Percentiles rank a stretch among this genome's conserved stretches.
Conservation (phyloP, 2,329 filamentous ascomycete species). For the Chalara sp. region DNA sequence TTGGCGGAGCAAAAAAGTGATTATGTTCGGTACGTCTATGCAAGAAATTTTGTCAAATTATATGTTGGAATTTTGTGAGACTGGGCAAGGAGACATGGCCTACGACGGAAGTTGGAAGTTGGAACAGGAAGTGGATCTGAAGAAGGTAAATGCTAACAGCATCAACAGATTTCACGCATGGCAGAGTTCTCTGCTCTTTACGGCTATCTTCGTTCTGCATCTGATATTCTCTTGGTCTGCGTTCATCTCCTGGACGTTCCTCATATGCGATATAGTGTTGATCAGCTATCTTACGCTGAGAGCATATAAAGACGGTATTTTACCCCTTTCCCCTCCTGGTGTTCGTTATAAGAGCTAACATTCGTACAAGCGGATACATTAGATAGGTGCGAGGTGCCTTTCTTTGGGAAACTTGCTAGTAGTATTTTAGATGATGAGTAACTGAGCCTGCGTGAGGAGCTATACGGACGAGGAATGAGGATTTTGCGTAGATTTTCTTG, state of each 20-base stretch:
- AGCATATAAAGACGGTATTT: constrained; percentile 72
- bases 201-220: constrained; percentile 67
- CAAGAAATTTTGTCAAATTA: too few species aligned
- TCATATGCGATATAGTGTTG: constrained; percentile 66
- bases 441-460: background rate
- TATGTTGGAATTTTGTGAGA: too few species aligned
- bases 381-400: constrained; percentile 61
- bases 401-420: constrained; percentile 79
- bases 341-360: constrained; percentile 13
- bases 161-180: constrained; percentile 82
- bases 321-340: background rate
- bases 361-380: constrained; percentile 48
- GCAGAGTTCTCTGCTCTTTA: constrained; percentile 84
- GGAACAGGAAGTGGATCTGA: background rate
- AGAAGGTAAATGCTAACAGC: constrained; percentile 4
- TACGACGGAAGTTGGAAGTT: too few species aligned
- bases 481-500: too few species aligned
- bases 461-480: too few species aligned
- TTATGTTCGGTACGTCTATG: constrained; percentile 70
- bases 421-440: constrained; percentile 83
- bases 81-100: too few species aligned
- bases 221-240: constrained; percentile 80
- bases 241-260: constrained; percentile 77
- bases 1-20: constrained; percentile 91
- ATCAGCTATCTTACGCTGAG: constrained; percentile 71